phyloP scores from a whole-genome alignment of 768 basidiomycete genomes.

The Plicaturopsis crispa region DNA sequence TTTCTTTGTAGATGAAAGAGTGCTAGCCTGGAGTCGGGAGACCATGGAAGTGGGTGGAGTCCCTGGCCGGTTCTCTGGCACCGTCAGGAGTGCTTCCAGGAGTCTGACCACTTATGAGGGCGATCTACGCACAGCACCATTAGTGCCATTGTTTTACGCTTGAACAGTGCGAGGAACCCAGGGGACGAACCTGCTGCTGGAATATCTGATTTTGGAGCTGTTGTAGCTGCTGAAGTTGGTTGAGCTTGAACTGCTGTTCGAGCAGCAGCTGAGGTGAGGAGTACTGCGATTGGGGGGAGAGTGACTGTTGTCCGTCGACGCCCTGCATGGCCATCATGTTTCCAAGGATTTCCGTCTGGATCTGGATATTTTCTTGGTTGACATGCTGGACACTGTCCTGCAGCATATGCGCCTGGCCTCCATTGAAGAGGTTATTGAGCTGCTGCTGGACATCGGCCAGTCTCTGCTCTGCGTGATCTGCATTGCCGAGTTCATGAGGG shows the following conservation, averaged over 20 bases:
- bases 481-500: constrained; percentile 7
- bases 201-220: constrained; percentile 81
- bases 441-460: constrained; percentile 9
- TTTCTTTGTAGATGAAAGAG: not conserved
- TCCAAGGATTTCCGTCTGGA: constrained; percentile 29
- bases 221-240: constrained; percentile 70
- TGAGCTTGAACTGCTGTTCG: constrained; percentile 74
- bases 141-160: constrained; percentile 3
- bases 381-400: not conserved
- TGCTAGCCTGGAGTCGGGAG: constrained; percentile 63
- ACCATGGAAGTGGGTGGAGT: constrained; percentile 30
- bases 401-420: not conserved
- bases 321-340: constrained; percentile 28
- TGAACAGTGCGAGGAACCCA: constrained; percentile 1
- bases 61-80: constrained; percentile 21
- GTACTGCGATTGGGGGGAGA: constrained; percentile 13
- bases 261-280: constrained; percentile 44
- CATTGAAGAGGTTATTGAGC: constrained; percentile 8
- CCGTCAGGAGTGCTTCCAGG: constrained; percentile 26
- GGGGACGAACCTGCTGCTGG: constrained; percentile 70
- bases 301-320: constrained; percentile 17
- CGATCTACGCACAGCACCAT: constrained; percentile 38
- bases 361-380: constrained; percentile 13
- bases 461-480: constrained; percentile 7
- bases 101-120: constrained; percentile 49